Evolutionary conservation across 2,329 filamentous ascomycete species (phyloP), one percentile per base, ranked within the genome.

Genomic region (Talaromyces sp.): DNA sequence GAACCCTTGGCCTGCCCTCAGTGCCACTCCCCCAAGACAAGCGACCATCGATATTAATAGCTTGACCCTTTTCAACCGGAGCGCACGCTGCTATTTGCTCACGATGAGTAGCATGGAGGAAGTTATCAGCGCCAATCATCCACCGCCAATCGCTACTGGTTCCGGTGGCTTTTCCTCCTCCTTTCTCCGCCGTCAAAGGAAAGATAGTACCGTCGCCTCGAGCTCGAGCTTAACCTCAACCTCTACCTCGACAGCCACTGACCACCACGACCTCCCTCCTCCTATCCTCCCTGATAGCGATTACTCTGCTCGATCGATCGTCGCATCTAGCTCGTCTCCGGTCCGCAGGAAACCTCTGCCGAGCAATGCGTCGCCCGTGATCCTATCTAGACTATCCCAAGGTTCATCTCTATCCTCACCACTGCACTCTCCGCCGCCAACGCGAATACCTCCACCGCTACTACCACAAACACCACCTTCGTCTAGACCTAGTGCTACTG

Each of bases 261-360:
- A 19, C 43, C 27, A 51, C 43, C 54, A 36, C 47, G 29, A 64
- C 19, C 56, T 64, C 45, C 60, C 58, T 43, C 65, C 54, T 58
- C 56, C 62, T 47, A 56, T 59, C 34, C 17, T 59, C 58, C 54
- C 47, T 66, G 56, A 54, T 27, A 58, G 34, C 58, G 47, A 63
- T 53, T 29, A 45, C 58, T 27, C 58, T 68, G 67, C 34, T 34
- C 49, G 63, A 58, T 65, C 78, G 47, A 76, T 77, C 49, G 76
- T 77, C 69, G 77, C 79, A 67, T 75, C 79, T 65, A 72, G 75
- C 66, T 73, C 79, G 47, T 78, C 80, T 67, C 77, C 79, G 63
- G 77, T 85, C 66, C 81, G 81, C 70, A 80, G 84, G 70, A 86
- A 86, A 74, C 84, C 85, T 70, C 75, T 87, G 68, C 85, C 84